Base-by-base conservation (phyloP, 108 stramenopile species). In the Bacterosira constricta region DNA sequence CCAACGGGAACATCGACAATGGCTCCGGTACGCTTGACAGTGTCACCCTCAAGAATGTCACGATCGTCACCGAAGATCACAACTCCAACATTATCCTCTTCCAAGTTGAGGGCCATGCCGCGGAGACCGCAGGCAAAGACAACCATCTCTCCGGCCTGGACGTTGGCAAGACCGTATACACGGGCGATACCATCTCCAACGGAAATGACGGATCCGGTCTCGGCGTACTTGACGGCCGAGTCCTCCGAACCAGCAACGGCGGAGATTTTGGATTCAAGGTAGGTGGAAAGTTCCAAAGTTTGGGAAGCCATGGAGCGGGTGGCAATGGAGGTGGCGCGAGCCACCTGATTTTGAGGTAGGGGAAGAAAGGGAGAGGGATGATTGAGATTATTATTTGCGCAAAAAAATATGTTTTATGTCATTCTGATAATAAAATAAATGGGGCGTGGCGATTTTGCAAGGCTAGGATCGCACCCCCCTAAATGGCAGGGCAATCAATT, bases 81-180 rank as follows among this genome's bases (percentile, higher is more conserved):
- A 31, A 99, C 99, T 85, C 99, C 99, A 32, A 99, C 99, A 75
- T 98, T 98, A 93, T 95, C 95, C 79, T 99, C 97, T 85, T 99
- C 99, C 76, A 99, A 89, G 96, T 99, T 99, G 75, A 99, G 95
- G 45, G 99, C 99, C 99, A 98, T 99, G 67, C 99, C 98, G 46
- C 95, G 90, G 53, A 97, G 88, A 52, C 96, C 97, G 77, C 88
- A 89, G 87, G 95, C 82, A 61, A 98, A 98, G 72, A 96, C 96
- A 81, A 97, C 95, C 97, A 99, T 98, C 97, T 99, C 99, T 81
- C 99, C 99, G 66, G 99, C 99, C 83, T 99, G 99, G 85, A 99
- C 97, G 73, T 97, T 97, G 91, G 96, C 94, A 57, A 99, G 91
- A 71, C 99, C 99, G 86, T 98, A 99, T 21, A 99, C 98, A 80